Evolutionary conservation across 306 rosid species (phyloP), one percentile per base, ranked within the genome.

Genomic region (Cicer bijugum): DNA sequence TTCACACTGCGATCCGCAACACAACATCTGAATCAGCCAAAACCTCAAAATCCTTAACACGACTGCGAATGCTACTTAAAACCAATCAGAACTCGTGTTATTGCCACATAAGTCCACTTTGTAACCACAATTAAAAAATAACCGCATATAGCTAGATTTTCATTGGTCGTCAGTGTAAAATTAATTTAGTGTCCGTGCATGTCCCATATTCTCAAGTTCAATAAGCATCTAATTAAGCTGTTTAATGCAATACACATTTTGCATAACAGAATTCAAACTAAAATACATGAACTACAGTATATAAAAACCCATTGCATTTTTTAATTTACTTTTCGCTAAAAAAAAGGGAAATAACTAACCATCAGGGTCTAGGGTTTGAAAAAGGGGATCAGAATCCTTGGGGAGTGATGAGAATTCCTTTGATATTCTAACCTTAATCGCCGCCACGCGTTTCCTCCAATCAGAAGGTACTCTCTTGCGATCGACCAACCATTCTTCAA

Each of bases 401-500:
- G 98, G 96, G 47, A 93, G 90, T 10, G 90, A 80, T 8, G 88
- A 71, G 43, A 89, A 89, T 53, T 93, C 97, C 85, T 85, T 93
- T 11, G 91, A 85, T 28, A 91, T 89, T 40, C 87, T 89, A 77
- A 85, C 87, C 78, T 88, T 89, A 64, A 86, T 79, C 6, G 86
- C 90, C 6, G 86, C 86, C 69, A 93, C 81, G n/a, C 89, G 84
- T 69, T 93, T 93, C 44, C 97, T 86, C 97, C 97, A 93, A 83
- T 93, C 98, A 7, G 87, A 80, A 0, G 97, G 94, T 33, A 91
- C 82, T 66, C 94, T 85, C 85, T 89, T 93, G 76, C 98, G 96
- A 88, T 93, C 98, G 67, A 86, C 88, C 84, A 93, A 78, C 97
- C 98, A 93, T 76, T 91, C 98, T 93, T 78, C 66, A 83, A 84